Percentiles rank a stretch among this genome's conserved stretches.
These are phyloP conservation scores for Trichophyton rubrum DNA, from an alignment of 2,329 filamentous ascomycete species.

Conservation along the genomic window DNA sequence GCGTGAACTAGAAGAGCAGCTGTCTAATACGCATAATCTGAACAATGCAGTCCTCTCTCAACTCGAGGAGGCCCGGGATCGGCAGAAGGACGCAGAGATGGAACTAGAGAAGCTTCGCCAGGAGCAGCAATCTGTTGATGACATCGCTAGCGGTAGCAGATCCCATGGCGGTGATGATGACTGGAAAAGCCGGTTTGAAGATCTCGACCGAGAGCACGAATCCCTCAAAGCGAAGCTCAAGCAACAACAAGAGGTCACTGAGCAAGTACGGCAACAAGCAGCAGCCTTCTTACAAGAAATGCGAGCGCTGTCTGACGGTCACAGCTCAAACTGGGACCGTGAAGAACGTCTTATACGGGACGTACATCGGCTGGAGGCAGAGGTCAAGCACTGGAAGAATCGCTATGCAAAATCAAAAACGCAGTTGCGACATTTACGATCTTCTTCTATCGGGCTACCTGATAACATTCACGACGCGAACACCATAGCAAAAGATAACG, in stretches of 20 bases:
- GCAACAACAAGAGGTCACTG: constrained; percentile 69
- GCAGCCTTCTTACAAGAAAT: constrained; percentile 78
- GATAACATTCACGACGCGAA: constrained; percentile 30
- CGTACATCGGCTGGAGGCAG: constrained; percentile 63
- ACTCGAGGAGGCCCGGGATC: constrained; percentile 57
- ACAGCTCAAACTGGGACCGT: constrained; percentile 63
- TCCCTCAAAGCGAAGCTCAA: constrained; percentile 51
- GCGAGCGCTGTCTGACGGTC: constrained; percentile 71
- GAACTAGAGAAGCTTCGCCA: constrained; percentile 36
- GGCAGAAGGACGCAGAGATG: constrained; percentile 52
- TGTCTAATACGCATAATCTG: constrained; percentile 61
- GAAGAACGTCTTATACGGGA: constrained; percentile 67
- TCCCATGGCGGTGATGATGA: constrained; percentile 32
- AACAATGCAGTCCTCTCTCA: constrained; percentile 70
- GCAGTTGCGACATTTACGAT: constrained; percentile 67
- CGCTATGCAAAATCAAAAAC: constrained; percentile 82
- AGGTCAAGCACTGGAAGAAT: constrained; percentile 80
- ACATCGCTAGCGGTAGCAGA: neutral
- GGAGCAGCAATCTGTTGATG: neutral
- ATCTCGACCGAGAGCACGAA: constrained; percentile 51
- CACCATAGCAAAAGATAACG: constrained; percentile 54
- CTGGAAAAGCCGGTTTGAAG: constrained; percentile 47
- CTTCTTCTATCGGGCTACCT: constrained; percentile 63
- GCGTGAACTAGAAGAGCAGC: constrained; percentile 55
- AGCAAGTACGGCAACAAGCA: constrained; percentile 75